phyloP scores from a whole-genome alignment of 768 basidiomycete genomes.

The Chiua virens region DNA sequence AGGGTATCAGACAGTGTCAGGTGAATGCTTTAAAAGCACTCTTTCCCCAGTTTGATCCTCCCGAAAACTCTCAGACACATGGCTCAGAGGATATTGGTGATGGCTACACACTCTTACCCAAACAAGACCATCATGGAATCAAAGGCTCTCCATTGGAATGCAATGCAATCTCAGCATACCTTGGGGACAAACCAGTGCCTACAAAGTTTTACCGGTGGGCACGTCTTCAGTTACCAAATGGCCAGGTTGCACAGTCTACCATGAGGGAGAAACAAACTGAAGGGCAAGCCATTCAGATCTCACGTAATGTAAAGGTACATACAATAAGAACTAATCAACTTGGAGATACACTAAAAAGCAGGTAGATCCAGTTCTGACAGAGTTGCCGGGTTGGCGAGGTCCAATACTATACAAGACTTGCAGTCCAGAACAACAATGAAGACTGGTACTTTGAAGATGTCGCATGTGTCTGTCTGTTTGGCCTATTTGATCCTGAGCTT shows the following conservation, averaged over 20 bases:
- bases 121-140: conserved; percentile 19
- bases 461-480: too few relatives aligned
- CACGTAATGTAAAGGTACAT: conserved; percentile 16
- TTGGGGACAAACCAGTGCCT: not conserved
- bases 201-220: conserved; percentile 17
- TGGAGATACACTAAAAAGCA: too few relatives aligned
- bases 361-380: too few relatives aligned
- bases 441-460: too few relatives aligned
- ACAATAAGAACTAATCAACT: too few relatives aligned
- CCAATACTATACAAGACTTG: too few relatives aligned
- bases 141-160: not conserved
- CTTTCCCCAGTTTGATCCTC: conserved; percentile 30
- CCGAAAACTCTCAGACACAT: conserved; percentile 25
- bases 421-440: too few relatives aligned
- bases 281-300: not conserved
- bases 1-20: conserved; percentile 19
- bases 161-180: not conserved
- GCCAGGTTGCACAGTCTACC: conserved; percentile 13
- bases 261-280: not conserved
- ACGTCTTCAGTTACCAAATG: conserved; percentile 21
- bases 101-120: conserved; percentile 25
- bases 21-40: conserved; percentile 24
- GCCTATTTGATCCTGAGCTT: too few relatives aligned
- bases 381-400: too few relatives aligned
- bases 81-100: conserved; percentile 15